Base-by-base conservation (phyloP, 78 protist species). In the Dictyostelium intermedium region DNA sequence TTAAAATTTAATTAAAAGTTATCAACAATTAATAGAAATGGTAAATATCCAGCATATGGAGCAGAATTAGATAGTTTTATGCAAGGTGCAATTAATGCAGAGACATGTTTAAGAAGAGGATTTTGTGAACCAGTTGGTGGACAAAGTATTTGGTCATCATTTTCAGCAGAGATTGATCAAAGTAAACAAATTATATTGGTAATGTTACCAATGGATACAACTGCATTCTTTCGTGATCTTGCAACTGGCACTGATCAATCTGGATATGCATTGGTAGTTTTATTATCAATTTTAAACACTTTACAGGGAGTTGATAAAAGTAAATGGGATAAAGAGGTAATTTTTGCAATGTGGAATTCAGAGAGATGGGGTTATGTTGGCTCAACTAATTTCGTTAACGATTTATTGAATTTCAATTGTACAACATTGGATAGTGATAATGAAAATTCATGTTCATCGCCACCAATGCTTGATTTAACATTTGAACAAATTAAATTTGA, bases 361-460 rank as follows among this genome's bases (percentile, higher is more conserved):
- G 96, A 92, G 32, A 30, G 84, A 20, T 92, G 96, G 96, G 96
- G 96, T 25, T 92, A 92, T 27, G 18, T 83, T 10, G 96, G 96
- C 27, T 50, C 84, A 9, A 76, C 76, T 0, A 84, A 81, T 32
- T 84, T 92, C 16, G 85, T 92, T 16, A 43, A 85, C 37, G 96
- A 92, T 23, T 25, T 92, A 10, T 30, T 53, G 18, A 74, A 73
- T 34, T 72, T 70, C 76, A 45, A 92, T 8, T 92, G 96, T 53
- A 32, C 34, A 76, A 9, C 30, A 23, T n/a, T 43, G 16, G 18
- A 69, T 43, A 70, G 63, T 14, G 23, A 27, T 14, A 50, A 82
- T 25, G 23, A 34, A 37, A 45, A 18, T 14, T 18, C 11, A 7
- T 92, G 96, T 47, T 14, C 14, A 23, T 3, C 37, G 3, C 96